Percentiles rank a stretch among this genome's conserved stretches.
Evolutionary conservation across 495 filamentous ascomycete species (phyloP).

Genomic region (Daldinia concentrica): DNA sequence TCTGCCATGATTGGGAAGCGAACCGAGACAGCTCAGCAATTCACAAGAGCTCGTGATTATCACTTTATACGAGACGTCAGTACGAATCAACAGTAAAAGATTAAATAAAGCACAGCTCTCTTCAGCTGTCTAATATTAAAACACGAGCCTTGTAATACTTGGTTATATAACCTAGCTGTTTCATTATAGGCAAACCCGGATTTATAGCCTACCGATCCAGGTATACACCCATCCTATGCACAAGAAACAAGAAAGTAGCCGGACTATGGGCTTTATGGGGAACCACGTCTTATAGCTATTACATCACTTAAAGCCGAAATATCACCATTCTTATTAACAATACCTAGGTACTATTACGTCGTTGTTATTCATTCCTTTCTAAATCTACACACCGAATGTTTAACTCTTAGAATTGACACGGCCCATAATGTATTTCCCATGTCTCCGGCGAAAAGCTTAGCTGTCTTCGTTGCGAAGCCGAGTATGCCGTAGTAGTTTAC

Average conservation of each 20-base stretch:
- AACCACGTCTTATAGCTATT: conserved; percentile 4
- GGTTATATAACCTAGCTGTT: background rate
- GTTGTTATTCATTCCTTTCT: background rate
- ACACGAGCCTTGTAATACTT: background rate
- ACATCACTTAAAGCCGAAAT: conserved; percentile 12
- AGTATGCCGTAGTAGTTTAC: background rate
- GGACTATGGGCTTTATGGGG: background rate
- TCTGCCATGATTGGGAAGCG: background rate
- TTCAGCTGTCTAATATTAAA: background rate
- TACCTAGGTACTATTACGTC: background rate
- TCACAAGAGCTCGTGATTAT: background rate
- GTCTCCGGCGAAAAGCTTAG: background rate
- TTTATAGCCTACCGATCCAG: background rate
- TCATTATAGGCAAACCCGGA: background rate
- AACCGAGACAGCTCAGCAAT: conserved; percentile 10
- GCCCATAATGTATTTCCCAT: background rate
- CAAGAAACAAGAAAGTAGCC: background rate
- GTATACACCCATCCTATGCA: background rate
- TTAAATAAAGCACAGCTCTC: background rate
- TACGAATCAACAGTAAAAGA: background rate
- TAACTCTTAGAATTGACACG: background rate
- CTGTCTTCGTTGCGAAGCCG: conserved; percentile 4
- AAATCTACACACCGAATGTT: background rate
- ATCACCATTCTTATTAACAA: conserved; percentile 9
- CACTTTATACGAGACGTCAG: background rate